These are phyloP conservation scores for Hirschfeldia incana DNA, from an alignment of 345 rosid species.

Conservation along the genomic window DNA sequence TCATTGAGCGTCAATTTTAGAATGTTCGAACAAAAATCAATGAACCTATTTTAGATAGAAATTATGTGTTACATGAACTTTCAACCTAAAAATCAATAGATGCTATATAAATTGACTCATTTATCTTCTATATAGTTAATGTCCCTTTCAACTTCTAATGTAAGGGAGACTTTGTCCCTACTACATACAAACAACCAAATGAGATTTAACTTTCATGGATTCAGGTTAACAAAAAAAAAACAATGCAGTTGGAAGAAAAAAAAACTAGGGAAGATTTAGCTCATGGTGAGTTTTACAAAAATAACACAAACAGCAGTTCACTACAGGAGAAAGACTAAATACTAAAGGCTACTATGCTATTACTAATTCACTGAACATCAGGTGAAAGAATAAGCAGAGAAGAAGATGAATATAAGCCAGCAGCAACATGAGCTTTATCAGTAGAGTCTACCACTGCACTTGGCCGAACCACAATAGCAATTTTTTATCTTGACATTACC, in stretches of 20 bases:
- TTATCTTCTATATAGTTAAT: too few species aligned
- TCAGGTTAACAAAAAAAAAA: not conserved
- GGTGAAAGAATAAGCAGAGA: not conserved
- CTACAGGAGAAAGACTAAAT: not conserved
- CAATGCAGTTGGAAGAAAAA: not conserved
- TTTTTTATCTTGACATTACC: constrained; percentile 70
- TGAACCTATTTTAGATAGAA: too few species aligned
- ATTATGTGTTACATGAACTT: too few species aligned
- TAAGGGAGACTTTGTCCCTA: too few species aligned
- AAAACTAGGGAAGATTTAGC: not conserved
- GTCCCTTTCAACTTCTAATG: too few species aligned
- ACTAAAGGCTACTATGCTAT: not conserved
- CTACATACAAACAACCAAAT: too few species aligned
- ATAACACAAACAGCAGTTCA: not conserved
- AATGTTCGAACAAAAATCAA: too few species aligned
- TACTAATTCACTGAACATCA: not conserved
- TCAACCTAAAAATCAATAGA: too few species aligned
- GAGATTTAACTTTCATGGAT: too few species aligned
- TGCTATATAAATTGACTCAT: too few species aligned
- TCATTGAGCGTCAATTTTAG: too few species aligned
- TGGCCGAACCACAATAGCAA: constrained; percentile 74
- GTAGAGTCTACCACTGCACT: constrained; percentile 77
- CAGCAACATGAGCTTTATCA: constrained; percentile 32
- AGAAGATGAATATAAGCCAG: not conserved
- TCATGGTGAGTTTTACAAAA: not conserved